Evolutionary conservation across 192 early-diverging fungal genomes (phyloP).

Genomic region (Powellomyces hirtus): DNA sequence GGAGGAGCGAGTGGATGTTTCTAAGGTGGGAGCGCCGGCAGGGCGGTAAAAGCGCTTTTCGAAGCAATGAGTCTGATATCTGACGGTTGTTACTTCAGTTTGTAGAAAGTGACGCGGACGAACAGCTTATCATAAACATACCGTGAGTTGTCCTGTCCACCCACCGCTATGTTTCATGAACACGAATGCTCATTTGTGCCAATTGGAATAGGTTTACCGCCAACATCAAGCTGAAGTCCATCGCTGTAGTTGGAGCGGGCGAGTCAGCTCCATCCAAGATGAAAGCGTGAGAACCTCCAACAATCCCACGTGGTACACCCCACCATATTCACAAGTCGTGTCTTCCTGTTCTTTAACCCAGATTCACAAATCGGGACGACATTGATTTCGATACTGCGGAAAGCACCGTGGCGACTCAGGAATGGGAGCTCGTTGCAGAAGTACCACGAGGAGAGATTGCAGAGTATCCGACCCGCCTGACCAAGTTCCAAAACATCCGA

Average conservation of each 20-base stretch:
- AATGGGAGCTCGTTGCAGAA: constrained; percentile 76
- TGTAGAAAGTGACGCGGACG: constrained; percentile 83
- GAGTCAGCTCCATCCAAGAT: constrained; percentile 64
- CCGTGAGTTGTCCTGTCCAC: constrained; percentile 69
- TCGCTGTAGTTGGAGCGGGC: constrained; percentile 69
- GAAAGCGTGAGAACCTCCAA: constrained; percentile 60
- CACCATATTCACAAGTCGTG: background rate
- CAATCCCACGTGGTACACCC: too few relatives aligned
- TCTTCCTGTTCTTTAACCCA: constrained; percentile 17
- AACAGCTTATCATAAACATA: constrained; percentile 84
- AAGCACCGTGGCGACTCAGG: constrained; percentile 66
- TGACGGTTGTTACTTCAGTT: constrained; percentile 36
- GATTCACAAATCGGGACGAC: constrained; percentile 85
- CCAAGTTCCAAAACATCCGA: constrained; percentile 37
- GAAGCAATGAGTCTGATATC: background rate
- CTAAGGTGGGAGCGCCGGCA: constrained; percentile 42
- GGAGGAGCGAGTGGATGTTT: constrained; percentile 72
- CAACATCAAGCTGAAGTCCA: constrained; percentile 86
- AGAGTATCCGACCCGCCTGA: constrained; percentile 39
- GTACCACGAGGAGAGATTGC: constrained; percentile 52
- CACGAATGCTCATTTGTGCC: background rate
- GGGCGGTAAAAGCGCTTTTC: background rate
- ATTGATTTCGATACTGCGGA: constrained; percentile 88
- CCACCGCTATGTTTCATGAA: background rate
- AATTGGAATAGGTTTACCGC: constrained; percentile 81